These are phyloP conservation scores for Penstemon davidsonii DNA, from an alignment of 257 asterid genomes.

Conservation along the genomic window DNA sequence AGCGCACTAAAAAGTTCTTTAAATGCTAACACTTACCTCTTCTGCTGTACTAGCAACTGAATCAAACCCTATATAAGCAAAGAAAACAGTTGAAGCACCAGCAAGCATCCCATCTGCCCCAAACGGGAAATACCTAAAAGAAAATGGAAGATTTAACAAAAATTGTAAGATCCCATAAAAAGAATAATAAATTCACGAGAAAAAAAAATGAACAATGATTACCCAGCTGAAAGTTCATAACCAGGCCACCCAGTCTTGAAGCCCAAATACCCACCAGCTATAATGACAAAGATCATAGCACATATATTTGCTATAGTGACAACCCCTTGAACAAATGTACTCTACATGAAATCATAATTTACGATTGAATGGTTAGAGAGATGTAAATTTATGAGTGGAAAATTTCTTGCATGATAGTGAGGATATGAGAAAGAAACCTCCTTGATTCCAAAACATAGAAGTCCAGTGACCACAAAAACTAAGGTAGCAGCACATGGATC, in stretches of 20 bases:
- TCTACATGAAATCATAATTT: conserved; percentile 47
- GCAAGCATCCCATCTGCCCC: conserved; percentile 98
- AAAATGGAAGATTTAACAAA: conserved; percentile 11
- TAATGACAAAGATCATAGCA: conserved; percentile 85
- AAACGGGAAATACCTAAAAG: conserved; percentile 64
- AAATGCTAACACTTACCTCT: conserved; percentile 55
- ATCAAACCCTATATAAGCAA: conserved; percentile 92
- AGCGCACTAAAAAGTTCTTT: conserved; percentile 3
- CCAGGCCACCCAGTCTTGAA: conserved; percentile 98
- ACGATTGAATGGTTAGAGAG: conserved; percentile 22
- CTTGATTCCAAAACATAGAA: conserved; percentile 83
- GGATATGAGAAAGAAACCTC: conserved; percentile 55
- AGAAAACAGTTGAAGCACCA: conserved; percentile 97
- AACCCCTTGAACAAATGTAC: conserved; percentile 87
- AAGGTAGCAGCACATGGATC: conserved; percentile 93
- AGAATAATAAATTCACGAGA: background rate
- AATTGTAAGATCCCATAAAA: background rate
- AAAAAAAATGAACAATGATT: conserved; percentile 24
- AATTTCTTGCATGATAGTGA: conserved; percentile 1
- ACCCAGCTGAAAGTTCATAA: conserved; percentile 86
- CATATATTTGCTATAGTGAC: conserved; percentile 81
- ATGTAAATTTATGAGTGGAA: conserved; percentile 9
- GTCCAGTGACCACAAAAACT: conserved; percentile 78
- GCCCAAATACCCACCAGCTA: conserved; percentile 96
- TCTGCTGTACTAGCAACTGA: conserved; percentile 98